Base-by-base conservation (phyloP, 208 protist species). In the Acanthamoeba lenticulata region DNA sequence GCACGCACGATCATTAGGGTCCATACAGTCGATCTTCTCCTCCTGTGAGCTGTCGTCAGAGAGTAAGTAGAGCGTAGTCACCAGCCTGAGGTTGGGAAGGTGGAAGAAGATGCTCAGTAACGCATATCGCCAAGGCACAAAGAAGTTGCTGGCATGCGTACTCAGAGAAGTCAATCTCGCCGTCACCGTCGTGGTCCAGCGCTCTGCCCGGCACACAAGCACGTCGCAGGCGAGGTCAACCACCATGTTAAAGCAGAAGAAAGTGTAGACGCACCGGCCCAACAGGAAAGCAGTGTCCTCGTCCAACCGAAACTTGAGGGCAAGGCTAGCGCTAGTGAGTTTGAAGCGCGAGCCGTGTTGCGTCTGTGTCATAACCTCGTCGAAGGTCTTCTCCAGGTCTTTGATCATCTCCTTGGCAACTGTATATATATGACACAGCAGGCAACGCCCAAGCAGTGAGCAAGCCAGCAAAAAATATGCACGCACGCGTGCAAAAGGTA, bases 131-230 rank as follows among this genome's bases (percentile, higher is more conserved):
- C 9, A 40, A 49, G 4, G 21, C 34, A n/a, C 7, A 40, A 49
- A 44, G 72, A 83, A 40, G 34, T 29, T 7, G 72, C n/a, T 65
- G 21, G 42, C 15, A 29, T 11, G 17, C 36, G 36, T 40, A 83
- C 81, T 90, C 81, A 13, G 81, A 90, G 52, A 90, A 90, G 5
- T 90, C 52, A 42, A 90, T 90, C 45, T 90, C 81, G 3, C 81
- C 81, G 32, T 90, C 49, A n/a, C 81, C 81, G n/a, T 90, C 81
- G 40, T 62, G 81, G 29, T 90, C 81, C 81, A 90, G 32, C 32
- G 81, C 81, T 36, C 49, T 90, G 81, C 27, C 36, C 3, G 57
- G 57, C 15, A 67, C 15, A 32, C n/a, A 21, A 67, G 32, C 13
- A 79, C 15, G 67, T 79, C 36, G 67, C 21, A 17, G n/a, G 13